Evolutionary conservation across 1,284 basidiomycete genomes (phyloP).

Genomic region (Apiotrichum laibachii): DNA sequence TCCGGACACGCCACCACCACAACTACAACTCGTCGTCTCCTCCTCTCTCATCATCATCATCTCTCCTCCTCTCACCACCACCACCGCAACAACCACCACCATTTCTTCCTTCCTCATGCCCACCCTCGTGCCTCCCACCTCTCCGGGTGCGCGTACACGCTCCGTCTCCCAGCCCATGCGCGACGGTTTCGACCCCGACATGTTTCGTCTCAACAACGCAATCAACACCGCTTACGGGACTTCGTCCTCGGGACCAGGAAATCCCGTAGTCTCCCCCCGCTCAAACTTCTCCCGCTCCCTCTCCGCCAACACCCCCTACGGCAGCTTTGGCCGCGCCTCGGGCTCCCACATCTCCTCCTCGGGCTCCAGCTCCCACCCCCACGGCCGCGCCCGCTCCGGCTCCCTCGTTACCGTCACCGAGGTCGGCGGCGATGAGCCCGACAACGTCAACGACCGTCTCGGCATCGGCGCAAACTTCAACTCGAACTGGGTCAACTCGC

Average conservation of each 20-base stretch:
- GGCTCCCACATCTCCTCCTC: slow-evolving; percentile 1
- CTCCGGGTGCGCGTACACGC: slow-evolving; percentile 36
- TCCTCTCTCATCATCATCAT: neutral
- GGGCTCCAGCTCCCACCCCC: neutral
- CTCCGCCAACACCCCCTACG: slow-evolving; percentile 10
- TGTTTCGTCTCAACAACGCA: slow-evolving; percentile 13
- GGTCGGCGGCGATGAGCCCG: slow-evolving; percentile 71
- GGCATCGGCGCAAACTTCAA: slow-evolving; percentile 85
- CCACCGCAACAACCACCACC: neutral
- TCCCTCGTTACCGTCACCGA: slow-evolving; percentile 80
- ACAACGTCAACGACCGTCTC: slow-evolving; percentile 72
- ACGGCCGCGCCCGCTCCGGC: slow-evolving; percentile 22
- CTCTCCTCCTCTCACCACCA: neutral
- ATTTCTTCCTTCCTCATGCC: slow-evolving; percentile 13
- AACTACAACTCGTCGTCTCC: neutral
- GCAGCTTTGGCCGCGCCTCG: slow-evolving; percentile 10
- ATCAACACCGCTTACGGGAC: neutral
- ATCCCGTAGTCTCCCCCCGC: slow-evolving; percentile 8
- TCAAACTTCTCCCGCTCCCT: slow-evolving; percentile 11
- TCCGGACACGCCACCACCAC: neutral
- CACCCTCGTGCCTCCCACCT: slow-evolving; percentile 35
- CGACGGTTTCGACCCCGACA: slow-evolving; percentile 38
- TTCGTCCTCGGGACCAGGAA: neutral
- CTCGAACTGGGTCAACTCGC: slow-evolving; percentile 97
- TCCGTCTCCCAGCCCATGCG: slow-evolving; percentile 48